Conservation (phyloP, 2,329 filamentous ascomycete species). For the Pezicula rhizophila region DNA sequence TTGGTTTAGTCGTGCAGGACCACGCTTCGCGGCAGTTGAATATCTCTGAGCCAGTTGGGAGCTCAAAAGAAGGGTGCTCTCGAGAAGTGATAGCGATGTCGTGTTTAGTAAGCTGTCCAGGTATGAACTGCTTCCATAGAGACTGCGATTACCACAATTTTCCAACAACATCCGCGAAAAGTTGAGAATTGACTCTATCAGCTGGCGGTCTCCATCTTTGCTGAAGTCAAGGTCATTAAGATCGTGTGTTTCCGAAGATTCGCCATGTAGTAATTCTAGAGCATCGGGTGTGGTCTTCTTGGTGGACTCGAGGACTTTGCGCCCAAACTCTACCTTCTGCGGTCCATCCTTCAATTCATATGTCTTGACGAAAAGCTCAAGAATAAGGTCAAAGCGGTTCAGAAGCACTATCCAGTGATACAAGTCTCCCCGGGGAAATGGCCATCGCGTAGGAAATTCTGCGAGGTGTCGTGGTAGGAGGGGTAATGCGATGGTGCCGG, state of each 20-base stretch:
- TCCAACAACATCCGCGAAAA: constrained; percentile 87
- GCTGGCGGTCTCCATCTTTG: constrained; percentile 69
- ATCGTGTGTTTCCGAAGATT: constrained; percentile 39
- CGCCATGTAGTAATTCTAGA: constrained; percentile 27
- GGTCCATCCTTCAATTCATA: constrained; percentile 78
- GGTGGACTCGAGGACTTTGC: constrained; percentile 50
- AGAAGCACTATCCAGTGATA: constrained; percentile 97
- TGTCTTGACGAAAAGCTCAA: constrained; percentile 73
- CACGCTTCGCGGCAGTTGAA: constrained; percentile 78
- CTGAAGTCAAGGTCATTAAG: constrained; percentile 58
- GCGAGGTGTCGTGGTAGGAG: constrained; percentile 71
- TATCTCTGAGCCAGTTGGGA: constrained; percentile 89
- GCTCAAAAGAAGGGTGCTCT: constrained; percentile 71
- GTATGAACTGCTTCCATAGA: constrained; percentile 90
- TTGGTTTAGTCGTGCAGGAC: constrained; percentile 58
- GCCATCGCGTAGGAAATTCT: constrained; percentile 84
- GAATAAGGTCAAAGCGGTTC: constrained; percentile 85
- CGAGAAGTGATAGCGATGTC: constrained; percentile 72
- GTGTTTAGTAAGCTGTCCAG: constrained; percentile 86
- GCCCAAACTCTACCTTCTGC: constrained; percentile 70
- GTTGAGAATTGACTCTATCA: constrained; percentile 72
- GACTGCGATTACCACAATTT: constrained; percentile 92
- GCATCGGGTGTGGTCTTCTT: constrained; percentile 32
- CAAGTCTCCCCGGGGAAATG: constrained; percentile 88
- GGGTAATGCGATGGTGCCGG: constrained; percentile 63